Evolutionary conservation across 768 basidiomycete species (phyloP).

Genomic region (Saitozyma sp.): DNA sequence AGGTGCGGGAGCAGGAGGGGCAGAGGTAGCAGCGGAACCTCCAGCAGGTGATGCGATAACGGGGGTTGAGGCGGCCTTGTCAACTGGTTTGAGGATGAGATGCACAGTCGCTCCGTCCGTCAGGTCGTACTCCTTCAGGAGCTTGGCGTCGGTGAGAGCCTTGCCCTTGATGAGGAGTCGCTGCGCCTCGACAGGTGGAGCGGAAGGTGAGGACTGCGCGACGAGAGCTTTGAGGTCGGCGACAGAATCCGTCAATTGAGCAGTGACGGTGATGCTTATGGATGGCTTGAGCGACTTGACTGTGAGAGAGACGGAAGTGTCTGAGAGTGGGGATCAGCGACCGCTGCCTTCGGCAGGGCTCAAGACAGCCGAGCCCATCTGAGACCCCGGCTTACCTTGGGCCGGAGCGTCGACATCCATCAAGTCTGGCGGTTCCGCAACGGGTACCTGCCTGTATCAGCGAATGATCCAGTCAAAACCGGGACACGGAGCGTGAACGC

Average conservation of each 20-base stretch:
- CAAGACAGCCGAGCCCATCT: not conserved
- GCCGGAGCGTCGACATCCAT: constrained; percentile 33
- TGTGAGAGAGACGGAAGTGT: constrained; percentile 64
- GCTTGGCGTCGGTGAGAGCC: constrained; percentile 80
- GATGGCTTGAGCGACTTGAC: constrained; percentile 93
- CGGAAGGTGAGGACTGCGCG: constrained; percentile 59
- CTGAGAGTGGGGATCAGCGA: constrained; percentile 1
- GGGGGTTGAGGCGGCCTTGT: constrained; percentile 55
- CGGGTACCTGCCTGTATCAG: constrained; percentile 28
- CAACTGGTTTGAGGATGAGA: constrained; percentile 78
- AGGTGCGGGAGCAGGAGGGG: constrained; percentile 29
- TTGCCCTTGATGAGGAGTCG: constrained; percentile 92
- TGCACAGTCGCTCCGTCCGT: constrained; percentile 78
- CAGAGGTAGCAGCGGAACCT: constrained; percentile 19
- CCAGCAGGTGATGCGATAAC: constrained; percentile 25
- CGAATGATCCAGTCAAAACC: not conserved
- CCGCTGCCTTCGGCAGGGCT: too few species aligned
- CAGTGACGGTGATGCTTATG: constrained; percentile 66
- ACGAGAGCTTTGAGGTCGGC: constrained; percentile 74
- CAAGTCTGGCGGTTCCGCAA: constrained; percentile 43
- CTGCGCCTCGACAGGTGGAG: constrained; percentile 77
- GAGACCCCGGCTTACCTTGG: constrained; percentile 28
- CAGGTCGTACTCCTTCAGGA: constrained; percentile 86
- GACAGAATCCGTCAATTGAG: constrained; percentile 78
- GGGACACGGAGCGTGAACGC: not conserved